Evolutionary conservation across 176 grass and related monocot genomes (phyloP).

Genomic region (Puya raimondii): DNA sequence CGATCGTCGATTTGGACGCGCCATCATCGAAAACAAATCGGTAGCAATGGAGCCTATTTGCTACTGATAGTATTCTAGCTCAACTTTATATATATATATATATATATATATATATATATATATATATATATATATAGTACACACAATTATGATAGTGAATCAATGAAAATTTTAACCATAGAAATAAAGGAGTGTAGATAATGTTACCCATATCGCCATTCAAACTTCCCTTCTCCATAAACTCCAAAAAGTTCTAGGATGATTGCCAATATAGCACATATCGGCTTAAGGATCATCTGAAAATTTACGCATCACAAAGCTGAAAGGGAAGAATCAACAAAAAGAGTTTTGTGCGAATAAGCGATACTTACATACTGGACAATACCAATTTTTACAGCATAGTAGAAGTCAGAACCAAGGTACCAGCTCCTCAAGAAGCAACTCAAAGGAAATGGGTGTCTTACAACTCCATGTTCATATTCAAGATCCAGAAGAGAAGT

Average conservation of each 20-base stretch:
- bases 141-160: too few species aligned
- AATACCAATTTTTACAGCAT: conserved; percentile 94
- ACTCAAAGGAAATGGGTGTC: conserved; percentile 91
- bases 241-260: conserved; percentile 72
- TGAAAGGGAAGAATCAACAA: not conserved
- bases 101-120: too few species aligned
- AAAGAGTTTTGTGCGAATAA: conserved; percentile 1
- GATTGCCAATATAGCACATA: conserved; percentile 88
- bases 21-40: too few species aligned
- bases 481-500: conserved; percentile 72
- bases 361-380: conserved; percentile 89
- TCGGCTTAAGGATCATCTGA: conserved; percentile 95
- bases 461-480: conserved; percentile 83
- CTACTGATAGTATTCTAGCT: too few species aligned
- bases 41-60: too few species aligned
- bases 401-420: conserved; percentile 85
- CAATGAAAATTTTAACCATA: too few species aligned
- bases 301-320: conserved; percentile 16
- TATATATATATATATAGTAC: too few species aligned
- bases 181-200: conserved; percentile 10
- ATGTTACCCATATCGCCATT: conserved; percentile 87
- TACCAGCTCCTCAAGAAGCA: conserved; percentile 94
- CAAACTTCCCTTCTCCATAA: conserved; percentile 96
- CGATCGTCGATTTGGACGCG: too few species aligned
- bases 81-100: too few species aligned